These are phyloP conservation scores for Mesotaenium endlicherianum DNA, from an alignment of 139 green algal species.

Conservation along the genomic window DNA sequence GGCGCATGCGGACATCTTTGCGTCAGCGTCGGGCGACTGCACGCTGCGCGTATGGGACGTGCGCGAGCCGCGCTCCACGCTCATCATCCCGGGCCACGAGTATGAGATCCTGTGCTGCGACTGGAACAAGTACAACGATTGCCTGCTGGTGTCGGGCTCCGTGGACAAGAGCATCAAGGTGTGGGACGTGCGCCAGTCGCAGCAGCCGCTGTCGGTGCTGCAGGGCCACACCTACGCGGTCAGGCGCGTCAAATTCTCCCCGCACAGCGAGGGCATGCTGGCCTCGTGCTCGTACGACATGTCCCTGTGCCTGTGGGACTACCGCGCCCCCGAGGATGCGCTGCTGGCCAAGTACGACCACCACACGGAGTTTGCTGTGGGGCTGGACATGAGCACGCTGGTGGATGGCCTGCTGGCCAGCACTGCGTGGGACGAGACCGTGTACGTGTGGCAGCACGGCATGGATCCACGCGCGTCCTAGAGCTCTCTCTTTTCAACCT, in stretches of 20 bases:
- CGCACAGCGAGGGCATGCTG: slow-evolving; percentile 76
- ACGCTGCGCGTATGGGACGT: slow-evolving; percentile 49
- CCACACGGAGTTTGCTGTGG: slow-evolving; percentile 62
- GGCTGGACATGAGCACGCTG: slow-evolving; percentile 83
- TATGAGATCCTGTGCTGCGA: slow-evolving; percentile 64
- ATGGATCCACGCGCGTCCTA: slow-evolving; percentile 30
- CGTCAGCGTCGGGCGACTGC: slow-evolving; percentile 52
- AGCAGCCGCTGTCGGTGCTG: slow-evolving; percentile 62
- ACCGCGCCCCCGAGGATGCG: slow-evolving; percentile 65
- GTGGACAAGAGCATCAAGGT: slow-evolving; percentile 92
- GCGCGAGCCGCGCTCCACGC: slow-evolving; percentile 65
- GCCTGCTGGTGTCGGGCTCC: slow-evolving; percentile 65
- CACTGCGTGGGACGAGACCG: slow-evolving; percentile 81
- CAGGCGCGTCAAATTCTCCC: slow-evolving; percentile 81
- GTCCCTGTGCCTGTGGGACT: slow-evolving; percentile 92
- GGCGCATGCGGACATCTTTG: slow-evolving; percentile 56
- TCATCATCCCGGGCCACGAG: slow-evolving; percentile 80
- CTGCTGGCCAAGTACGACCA: slow-evolving; percentile 55
- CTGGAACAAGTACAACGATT: slow-evolving; percentile 91
- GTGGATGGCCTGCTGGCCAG: slow-evolving; percentile 78
- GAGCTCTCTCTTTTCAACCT: too few species aligned
- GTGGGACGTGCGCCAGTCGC: slow-evolving; percentile 46
- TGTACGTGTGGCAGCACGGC: slow-evolving; percentile 67
- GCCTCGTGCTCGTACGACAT: slow-evolving; percentile 92
- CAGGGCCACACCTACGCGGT: slow-evolving; percentile 88